Conservation (phyloP, 345 rosid species). For the Aethionema arabicum region DNA sequence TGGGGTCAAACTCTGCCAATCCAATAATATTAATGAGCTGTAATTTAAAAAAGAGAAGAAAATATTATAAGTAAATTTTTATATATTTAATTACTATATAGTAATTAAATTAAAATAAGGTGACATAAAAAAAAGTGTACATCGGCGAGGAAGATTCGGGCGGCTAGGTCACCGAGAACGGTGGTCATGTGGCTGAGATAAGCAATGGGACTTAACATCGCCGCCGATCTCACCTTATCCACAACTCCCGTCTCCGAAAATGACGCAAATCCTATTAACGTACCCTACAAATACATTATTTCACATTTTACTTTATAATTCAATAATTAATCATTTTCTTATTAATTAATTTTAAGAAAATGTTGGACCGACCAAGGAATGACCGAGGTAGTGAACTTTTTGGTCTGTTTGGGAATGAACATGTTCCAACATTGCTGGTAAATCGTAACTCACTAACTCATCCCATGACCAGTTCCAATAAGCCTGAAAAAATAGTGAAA, state of each 20-base stretch:
- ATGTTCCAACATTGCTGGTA: constrained; percentile 71
- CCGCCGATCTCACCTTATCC: constrained; percentile 67
- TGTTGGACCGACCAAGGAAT: constrained; percentile 61
- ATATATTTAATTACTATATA: background rate
- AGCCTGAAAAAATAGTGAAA: constrained; percentile 41
- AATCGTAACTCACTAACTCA: constrained; percentile 65
- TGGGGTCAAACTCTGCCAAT: constrained; percentile 77
- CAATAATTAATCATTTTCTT: background rate
- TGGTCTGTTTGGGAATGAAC: constrained; percentile 56
- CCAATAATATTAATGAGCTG: constrained; percentile 60
- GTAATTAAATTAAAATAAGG: background rate
- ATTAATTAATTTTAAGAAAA: constrained; percentile 3
- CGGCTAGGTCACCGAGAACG: constrained; percentile 58
- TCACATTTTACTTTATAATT: background rate
- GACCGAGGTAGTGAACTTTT: constrained; percentile 85
- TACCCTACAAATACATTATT: constrained; percentile 51
- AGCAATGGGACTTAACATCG: constrained; percentile 81
- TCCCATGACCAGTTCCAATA: constrained; percentile 99
- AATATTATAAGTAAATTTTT: too few species aligned
- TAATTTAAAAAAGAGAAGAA: constrained; percentile 6
- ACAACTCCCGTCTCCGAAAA: constrained; percentile 67
- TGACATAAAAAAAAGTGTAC: constrained; percentile 28
- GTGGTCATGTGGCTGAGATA: constrained; percentile 90
- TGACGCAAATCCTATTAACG: constrained; percentile 71
- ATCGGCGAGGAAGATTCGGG: constrained; percentile 76